These are phyloP conservation scores for Starmerella roubikii DNA, from an alignment of 805 yeast genomes.

Conservation along the genomic window DNA sequence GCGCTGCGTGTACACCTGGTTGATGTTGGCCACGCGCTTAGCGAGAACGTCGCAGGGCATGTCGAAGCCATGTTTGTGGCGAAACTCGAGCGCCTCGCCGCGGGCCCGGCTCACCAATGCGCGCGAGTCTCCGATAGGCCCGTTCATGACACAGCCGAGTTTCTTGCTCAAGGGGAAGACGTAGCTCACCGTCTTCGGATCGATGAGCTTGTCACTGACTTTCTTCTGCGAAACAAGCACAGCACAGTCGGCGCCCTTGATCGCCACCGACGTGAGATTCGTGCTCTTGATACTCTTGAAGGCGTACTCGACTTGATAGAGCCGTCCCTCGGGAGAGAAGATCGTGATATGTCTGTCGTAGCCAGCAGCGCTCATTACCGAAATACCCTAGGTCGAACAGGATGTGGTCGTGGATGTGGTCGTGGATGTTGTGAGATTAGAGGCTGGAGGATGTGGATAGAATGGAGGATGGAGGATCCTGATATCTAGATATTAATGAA, in stretches of 20 bases:
- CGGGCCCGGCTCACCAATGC: constrained; percentile 82
- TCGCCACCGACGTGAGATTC: constrained; percentile 76
- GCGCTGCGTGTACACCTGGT: constrained; percentile 92
- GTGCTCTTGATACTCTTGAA: constrained; percentile 92
- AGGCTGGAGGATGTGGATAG: background rate
- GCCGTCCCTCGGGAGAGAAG: constrained; percentile 95
- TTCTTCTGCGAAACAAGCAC: constrained; percentile 90
- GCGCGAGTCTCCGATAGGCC: constrained; percentile 85
- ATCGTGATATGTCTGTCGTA: constrained; percentile 97
- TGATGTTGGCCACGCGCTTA: constrained; percentile 87
- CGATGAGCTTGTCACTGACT: constrained; percentile 88
- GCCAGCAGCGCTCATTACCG: constrained; percentile 52
- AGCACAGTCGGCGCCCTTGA: constrained; percentile 74
- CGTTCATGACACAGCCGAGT: constrained; percentile 85
- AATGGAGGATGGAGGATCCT: too few species aligned
- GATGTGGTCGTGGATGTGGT: background rate
- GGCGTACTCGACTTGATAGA: constrained; percentile 96
- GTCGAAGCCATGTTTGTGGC: constrained; percentile 88
- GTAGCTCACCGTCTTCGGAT: constrained; percentile 74
- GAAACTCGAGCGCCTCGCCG: constrained; percentile 89
- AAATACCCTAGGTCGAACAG: background rate
- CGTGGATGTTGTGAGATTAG: background rate
- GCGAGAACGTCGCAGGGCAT: constrained; percentile 91
- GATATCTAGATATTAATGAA: too few species aligned
- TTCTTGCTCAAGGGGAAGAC: constrained; percentile 67